Evolutionary conservation across 129 eudicot species (phyloP).

Genomic region (Flaveria sonorensis): DNA sequence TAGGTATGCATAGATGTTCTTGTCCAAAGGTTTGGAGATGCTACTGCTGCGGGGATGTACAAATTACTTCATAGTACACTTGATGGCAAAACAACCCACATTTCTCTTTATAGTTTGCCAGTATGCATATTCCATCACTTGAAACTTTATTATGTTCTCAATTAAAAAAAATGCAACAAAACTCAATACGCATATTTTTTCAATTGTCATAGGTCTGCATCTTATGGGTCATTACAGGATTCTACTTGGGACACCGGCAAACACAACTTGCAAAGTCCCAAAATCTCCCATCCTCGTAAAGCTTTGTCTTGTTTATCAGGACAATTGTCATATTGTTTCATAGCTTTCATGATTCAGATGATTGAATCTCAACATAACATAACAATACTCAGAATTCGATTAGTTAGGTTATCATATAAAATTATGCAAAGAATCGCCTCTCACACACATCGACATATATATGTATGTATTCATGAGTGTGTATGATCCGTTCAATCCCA

Average conservation of each 20-base stretch:
- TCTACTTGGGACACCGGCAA: conserved; percentile 74
- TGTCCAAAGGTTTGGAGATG: conserved; percentile 97
- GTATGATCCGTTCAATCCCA: too few species aligned
- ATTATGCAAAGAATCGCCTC: not conserved
- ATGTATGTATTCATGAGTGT: too few species aligned
- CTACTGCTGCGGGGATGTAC: conserved; percentile 95
- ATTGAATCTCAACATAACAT: conserved; percentile 20
- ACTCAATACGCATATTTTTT: not conserved
- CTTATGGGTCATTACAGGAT: conserved; percentile 73
- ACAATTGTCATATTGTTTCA: conserved; percentile 16
- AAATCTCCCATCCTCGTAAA: conserved; percentile 34
- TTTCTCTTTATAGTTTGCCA: conserved; percentile 79
- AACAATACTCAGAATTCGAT: not conserved
- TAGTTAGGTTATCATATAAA: conserved; percentile 9
- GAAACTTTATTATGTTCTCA: not conserved
- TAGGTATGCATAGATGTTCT: conserved; percentile 97
- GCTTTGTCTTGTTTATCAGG: conserved; percentile 17
- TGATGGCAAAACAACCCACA: conserved; percentile 57
- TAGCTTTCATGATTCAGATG: conserved; percentile 4
- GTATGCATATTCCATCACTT: conserved; percentile 45
- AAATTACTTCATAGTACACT: conserved; percentile 65
- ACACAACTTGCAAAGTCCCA: conserved; percentile 69
- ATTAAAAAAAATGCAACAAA: not conserved
- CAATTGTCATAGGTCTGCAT: conserved; percentile 54
- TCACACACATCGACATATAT: not conserved